phyloP scores from a whole-genome alignment of 2,329 filamentous ascomycete species.

The Aureobasidium sp. region DNA sequence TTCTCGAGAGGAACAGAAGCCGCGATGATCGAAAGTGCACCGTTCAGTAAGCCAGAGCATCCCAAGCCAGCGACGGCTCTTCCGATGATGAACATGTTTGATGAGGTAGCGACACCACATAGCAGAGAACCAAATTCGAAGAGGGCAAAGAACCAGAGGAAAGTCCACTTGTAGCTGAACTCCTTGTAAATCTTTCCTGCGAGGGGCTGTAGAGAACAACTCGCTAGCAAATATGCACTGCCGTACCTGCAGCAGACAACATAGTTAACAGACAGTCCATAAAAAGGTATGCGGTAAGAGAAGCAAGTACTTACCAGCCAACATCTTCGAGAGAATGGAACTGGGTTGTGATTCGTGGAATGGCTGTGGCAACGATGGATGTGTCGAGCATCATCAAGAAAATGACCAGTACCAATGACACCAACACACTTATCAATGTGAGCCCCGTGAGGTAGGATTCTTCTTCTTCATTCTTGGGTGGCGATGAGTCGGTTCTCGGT shows the following conservation, averaged over 20 bases:
- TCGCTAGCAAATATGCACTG: constrained; percentile 36
- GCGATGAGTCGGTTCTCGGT: not conserved
- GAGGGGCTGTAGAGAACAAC: constrained; percentile 34
- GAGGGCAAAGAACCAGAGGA: constrained; percentile 39
- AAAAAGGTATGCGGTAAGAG: not conserved
- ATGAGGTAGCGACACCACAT: constrained; percentile 42
- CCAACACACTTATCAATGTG: constrained; percentile 23
- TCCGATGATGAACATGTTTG: constrained; percentile 46
- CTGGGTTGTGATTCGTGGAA: constrained; percentile 33
- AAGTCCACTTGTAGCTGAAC: constrained; percentile 40
- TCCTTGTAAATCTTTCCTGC: constrained; percentile 52
- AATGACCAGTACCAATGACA: constrained; percentile 14
- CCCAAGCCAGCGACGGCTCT: constrained; percentile 47
- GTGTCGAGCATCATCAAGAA: constrained; percentile 26
- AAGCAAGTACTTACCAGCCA: constrained; percentile 25
- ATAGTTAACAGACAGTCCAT: not conserved
- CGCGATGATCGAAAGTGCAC: constrained; percentile 40
- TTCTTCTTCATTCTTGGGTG: constrained; percentile 24
- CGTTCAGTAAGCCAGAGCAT: constrained; percentile 38
- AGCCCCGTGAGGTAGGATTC: constrained; percentile 28
- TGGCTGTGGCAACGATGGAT: constrained; percentile 31
- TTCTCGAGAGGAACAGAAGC: constrained; percentile 37
- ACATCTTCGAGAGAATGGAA: constrained; percentile 33
- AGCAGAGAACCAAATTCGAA: constrained; percentile 45
- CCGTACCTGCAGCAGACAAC: constrained; percentile 6